Conservation (phyloP, 1,284 basidiomycete genomes). For the Leucocoprinus gongylophorus region DNA sequence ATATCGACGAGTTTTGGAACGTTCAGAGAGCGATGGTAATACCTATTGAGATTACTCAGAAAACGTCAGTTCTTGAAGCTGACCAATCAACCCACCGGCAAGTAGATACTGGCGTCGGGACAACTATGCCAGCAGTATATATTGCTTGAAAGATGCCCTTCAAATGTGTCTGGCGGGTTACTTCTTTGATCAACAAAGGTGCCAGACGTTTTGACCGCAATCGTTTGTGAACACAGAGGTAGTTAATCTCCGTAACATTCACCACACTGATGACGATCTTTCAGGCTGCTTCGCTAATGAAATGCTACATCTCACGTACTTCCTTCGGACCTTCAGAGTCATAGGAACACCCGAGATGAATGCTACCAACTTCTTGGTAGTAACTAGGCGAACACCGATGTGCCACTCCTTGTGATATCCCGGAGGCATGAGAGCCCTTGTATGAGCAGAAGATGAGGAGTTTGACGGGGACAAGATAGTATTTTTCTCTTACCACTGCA, state of each 20-base stretch:
- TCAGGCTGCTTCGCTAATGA: slow-evolving; percentile 1
- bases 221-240: slow-evolving; percentile 98
- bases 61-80: background rate
- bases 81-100: slow-evolving; percentile 31
- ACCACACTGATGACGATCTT: slow-evolving; percentile 46
- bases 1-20: slow-evolving; percentile 89
- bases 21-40: slow-evolving; percentile 92
- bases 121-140: slow-evolving; percentile 88
- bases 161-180: slow-evolving; percentile 89
- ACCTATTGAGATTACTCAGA: slow-evolving; percentile 40
- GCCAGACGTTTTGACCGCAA: slow-evolving; percentile 92
- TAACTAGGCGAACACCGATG: slow-evolving; percentile 86
- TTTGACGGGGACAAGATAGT: slow-evolving; percentile 4
- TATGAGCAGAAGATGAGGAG: background rate
- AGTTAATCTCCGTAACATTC: slow-evolving; percentile 89
- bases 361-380: slow-evolving; percentile 91
- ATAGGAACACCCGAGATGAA: slow-evolving; percentile 97
- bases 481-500: slow-evolving; percentile 67
- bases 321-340: slow-evolving; percentile 68
- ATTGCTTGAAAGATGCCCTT: slow-evolving; percentile 95
- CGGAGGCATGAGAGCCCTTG: slow-evolving; percentile 92
- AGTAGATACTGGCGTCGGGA: slow-evolving; percentile 86
- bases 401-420: slow-evolving; percentile 95
- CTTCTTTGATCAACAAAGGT: slow-evolving; percentile 97
- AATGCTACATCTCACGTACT: slow-evolving; percentile 44